Percentiles rank a stretch among this genome's conserved stretches.
Conservation (phyloP, 768 basidiomycete genomes). For the Tricholoma sp. region DNA sequence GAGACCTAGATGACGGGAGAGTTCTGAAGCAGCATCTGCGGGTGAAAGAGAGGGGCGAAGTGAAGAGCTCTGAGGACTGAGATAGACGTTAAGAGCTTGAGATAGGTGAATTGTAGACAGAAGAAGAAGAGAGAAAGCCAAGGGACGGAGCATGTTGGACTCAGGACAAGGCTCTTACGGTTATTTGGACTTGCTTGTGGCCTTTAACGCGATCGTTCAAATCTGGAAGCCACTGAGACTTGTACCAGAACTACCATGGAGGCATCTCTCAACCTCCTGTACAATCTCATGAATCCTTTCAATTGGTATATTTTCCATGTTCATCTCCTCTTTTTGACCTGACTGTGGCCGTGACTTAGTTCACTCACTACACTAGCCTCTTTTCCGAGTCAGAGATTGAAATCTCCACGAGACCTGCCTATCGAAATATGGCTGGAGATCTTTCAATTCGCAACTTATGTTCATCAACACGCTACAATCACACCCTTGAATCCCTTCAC, state of each 20-base stretch:
- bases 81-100: constrained; percentile 54
- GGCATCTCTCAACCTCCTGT: constrained; percentile 16
- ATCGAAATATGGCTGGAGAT: constrained; percentile 53
- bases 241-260: constrained; percentile 22
- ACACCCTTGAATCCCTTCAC: constrained; percentile 44
- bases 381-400: constrained; percentile 7
- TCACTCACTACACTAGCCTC: constrained; percentile 14
- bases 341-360: constrained; percentile 17
- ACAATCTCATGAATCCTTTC: constrained; percentile 20
- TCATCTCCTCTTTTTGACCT: constrained; percentile 8
- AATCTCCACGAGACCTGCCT: constrained; percentile 34
- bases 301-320: constrained; percentile 24
- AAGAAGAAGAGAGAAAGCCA: constrained; percentile 22
- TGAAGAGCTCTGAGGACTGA: constrained; percentile 40
- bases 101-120: constrained; percentile 33
- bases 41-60: constrained; percentile 38
- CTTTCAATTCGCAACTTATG: constrained; percentile 49
- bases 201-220: not conserved
- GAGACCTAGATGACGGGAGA: constrained; percentile 69
- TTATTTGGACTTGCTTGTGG: constrained; percentile 26
- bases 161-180: too few relatives aligned
- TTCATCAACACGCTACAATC: constrained; percentile 38
- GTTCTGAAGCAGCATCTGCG: constrained; percentile 50
- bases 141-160: constrained; percentile 20
- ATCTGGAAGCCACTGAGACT: not conserved